phyloP scores from a whole-genome alignment of 768 basidiomycete genomes.

The Lactarius sp. region DNA sequence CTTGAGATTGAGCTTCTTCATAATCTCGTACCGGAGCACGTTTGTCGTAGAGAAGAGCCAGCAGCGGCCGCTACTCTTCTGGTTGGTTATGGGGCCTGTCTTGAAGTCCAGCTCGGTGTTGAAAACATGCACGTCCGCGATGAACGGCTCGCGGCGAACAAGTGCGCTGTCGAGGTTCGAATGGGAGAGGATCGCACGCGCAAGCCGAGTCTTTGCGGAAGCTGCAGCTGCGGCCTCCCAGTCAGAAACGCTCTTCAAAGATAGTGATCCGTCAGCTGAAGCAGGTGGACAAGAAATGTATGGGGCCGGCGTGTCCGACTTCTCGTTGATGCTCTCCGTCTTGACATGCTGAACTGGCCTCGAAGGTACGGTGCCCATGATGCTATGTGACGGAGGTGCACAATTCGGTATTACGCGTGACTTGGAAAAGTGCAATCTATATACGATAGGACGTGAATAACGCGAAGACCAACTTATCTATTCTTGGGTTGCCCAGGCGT shows the following conservation, averaged over 20 bases:
- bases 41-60: conserved; percentile 96
- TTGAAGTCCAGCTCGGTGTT: conserved; percentile 77
- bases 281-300: conserved; percentile 30
- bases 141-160: conserved; percentile 53
- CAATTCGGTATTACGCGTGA: not conserved
- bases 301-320: conserved; percentile 18
- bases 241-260: conserved; percentile 49
- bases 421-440: too few relatives aligned
- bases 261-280: conserved; percentile 59
- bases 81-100: conserved; percentile 79
- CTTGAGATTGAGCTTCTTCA: conserved; percentile 78
- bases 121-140: conserved; percentile 74
- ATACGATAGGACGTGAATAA: not conserved
- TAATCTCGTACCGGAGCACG: conserved; percentile 74
- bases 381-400: not conserved
- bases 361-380: conserved; percentile 38
- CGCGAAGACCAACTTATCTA: not conserved
- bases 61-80: conserved; percentile 86
- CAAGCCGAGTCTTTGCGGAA: conserved; percentile 61
- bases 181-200: conserved; percentile 72
- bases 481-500: not conserved
- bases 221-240: conserved; percentile 60
- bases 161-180: conserved; percentile 60
- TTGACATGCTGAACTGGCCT: conserved; percentile 28
- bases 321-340: conserved; percentile 25